Conservation (phyloP, 2,329 filamentous ascomycete species). For the Rhynchosporium secalis region DNA sequence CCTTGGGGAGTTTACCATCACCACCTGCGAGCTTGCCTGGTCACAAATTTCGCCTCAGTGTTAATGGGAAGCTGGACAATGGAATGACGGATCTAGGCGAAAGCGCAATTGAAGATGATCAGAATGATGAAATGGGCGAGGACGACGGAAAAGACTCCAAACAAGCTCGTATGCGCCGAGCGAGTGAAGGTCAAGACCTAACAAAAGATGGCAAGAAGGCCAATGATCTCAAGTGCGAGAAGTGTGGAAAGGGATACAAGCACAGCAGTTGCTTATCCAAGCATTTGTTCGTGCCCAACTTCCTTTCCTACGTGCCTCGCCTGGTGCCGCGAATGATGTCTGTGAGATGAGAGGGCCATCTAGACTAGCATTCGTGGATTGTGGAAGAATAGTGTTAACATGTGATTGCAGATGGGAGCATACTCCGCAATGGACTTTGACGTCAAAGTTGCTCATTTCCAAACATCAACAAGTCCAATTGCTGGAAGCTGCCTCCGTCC, state of each 20-base stretch:
- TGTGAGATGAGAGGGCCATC: slow-evolving; percentile 27
- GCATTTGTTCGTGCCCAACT: slow-evolving; percentile 92
- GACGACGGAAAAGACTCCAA: slow-evolving; percentile 45
- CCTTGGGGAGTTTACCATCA: slow-evolving; percentile 59
- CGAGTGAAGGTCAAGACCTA: slow-evolving; percentile 85
- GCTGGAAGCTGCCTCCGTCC: slow-evolving; percentile 92
- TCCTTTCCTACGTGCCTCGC: slow-evolving; percentile 42
- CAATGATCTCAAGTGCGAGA: slow-evolving; percentile 91
- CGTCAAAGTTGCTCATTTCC: slow-evolving; percentile 95
- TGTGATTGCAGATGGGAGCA: slow-evolving; percentile 86
- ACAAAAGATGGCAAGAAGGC: slow-evolving; percentile 77
- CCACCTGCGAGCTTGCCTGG: slow-evolving; percentile 69
- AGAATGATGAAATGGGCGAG: slow-evolving; percentile 58
- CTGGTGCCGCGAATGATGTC: slow-evolving; percentile 44
- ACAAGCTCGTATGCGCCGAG: slow-evolving; percentile 56
- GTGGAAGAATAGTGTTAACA: slow-evolving; percentile 39
- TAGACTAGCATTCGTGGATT: slow-evolving; percentile 22
- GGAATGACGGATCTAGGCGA: slow-evolving; percentile 44
- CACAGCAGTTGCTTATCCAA: slow-evolving; percentile 99
- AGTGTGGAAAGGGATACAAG: slow-evolving; percentile 99
- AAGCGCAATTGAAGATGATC: slow-evolving; percentile 70
- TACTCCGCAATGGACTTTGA: slow-evolving; percentile 95
- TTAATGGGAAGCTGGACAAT: slow-evolving; percentile 49
- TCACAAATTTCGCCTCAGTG: slow-evolving; percentile 48
- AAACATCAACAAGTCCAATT: slow-evolving; percentile 99